Base-by-base conservation (phyloP, 345 rosid species). In the Lepidium africanum region DNA sequence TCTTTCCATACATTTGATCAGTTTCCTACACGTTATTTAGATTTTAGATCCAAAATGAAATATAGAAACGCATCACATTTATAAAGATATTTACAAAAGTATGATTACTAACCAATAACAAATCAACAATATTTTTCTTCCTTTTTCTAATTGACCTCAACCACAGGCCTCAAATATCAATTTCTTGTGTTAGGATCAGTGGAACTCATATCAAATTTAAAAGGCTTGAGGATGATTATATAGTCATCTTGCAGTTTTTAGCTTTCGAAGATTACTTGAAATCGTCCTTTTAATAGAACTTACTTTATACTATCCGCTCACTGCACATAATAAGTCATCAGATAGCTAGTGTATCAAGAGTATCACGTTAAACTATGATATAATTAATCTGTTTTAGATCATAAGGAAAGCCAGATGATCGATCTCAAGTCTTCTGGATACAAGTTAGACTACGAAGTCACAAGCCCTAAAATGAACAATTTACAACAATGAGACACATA, bases 1-100 rank as follows among this genome's bases (percentile, higher is more conserved):
- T 74, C 49, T 61, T 50, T 38, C 69, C 48, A 74, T n/a, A 67
- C 52, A 67, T 52, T 37, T 61, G 6, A 53, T 55, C 52, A 30
- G 56, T 30, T 36, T 37, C 21, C 7, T 37, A 61, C 72, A 62
- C 67, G 70, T 47, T 59, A 47, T 17, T 46, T 53, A 47, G n/a
- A 15, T 55, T 63, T 56, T 23, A 38, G 12, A 49, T 11, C 39
- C 13, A 25, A 21, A 53, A 12, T n/a, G 0, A 50, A 21, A 9
- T 11, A 21, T 21, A 56, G 8, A 25, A 63, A 56, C n/a, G 25
- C 42, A 71, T 1, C 21, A 36, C 27, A 41, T 59, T 12, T 8
- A 56, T 30, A 11, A 30, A 30, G 0, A 13, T 15, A 25, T 37
- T 10, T 30, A 19, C 3, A 38, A 14, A 33, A 55, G 6, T 8